These are phyloP conservation scores for Coprinellus micaceus DNA, from an alignment of 768 basidiomycete species.

Conservation along the genomic window DNA sequence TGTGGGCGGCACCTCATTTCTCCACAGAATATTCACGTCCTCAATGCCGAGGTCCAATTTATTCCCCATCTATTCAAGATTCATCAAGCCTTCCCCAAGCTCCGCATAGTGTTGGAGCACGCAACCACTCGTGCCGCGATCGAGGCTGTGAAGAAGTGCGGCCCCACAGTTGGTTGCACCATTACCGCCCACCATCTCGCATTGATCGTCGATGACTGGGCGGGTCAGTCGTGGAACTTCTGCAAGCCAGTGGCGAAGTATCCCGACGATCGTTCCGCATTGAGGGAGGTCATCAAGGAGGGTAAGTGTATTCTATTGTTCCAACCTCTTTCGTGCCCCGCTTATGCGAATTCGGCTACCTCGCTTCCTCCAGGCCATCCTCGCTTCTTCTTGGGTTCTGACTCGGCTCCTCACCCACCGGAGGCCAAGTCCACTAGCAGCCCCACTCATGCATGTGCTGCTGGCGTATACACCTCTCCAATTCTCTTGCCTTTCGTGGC, in stretches of 20 bases:
- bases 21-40: slow-evolving; percentile 76
- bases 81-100: slow-evolving; percentile 77
- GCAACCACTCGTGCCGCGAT: slow-evolving; percentile 92
- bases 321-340: not conserved
- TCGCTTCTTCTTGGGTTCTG: slow-evolving; percentile 95
- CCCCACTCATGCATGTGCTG: slow-evolving; percentile 76
- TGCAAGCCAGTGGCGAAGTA: slow-evolving; percentile 98
- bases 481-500: slow-evolving; percentile 89
- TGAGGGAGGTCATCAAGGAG: slow-evolving; percentile 72
- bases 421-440: slow-evolving; percentile 65
- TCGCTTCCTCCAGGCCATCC: slow-evolving; percentile 60
- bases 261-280: slow-evolving; percentile 83
- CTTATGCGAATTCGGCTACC: not conserved
- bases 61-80: slow-evolving; percentile 82
- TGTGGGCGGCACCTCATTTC: not conserved
- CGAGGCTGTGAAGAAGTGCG: slow-evolving; percentile 76
- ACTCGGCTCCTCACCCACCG: slow-evolving; percentile 90
- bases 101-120: slow-evolving; percentile 96
- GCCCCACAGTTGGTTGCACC: slow-evolving; percentile 85
- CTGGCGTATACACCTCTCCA: slow-evolving; percentile 93
- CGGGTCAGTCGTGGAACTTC: slow-evolving; percentile 91
- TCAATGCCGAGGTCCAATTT: slow-evolving; percentile 91
- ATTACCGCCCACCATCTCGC: slow-evolving; percentile 96
- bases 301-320: slow-evolving; percentile 39
- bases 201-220: slow-evolving; percentile 95